These are phyloP conservation scores for Ceratobasidium sp. DNA, from an alignment of 1,284 basidiomycete genomes.

Conservation along the genomic window DNA sequence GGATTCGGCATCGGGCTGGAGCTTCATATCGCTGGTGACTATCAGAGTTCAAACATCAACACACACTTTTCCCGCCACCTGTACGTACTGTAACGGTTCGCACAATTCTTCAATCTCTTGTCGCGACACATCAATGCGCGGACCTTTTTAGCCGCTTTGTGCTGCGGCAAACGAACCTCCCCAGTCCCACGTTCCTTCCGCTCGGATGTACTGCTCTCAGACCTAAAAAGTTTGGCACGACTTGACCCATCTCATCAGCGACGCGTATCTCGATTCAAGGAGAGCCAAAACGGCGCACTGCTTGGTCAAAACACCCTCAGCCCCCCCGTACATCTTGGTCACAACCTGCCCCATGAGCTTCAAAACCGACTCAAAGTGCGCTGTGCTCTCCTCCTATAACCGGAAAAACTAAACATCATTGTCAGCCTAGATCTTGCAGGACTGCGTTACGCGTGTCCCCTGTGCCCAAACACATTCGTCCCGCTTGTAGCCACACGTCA, in stretches of 20 bases:
- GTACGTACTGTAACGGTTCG: constrained; percentile 92
- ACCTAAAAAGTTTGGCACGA: constrained; percentile 99
- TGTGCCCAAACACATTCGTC: constrained; percentile 20
- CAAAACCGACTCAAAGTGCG: constrained; percentile 96
- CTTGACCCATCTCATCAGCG: constrained; percentile 59
- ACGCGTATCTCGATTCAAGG: constrained; percentile 53
- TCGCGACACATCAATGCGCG: constrained; percentile 99
- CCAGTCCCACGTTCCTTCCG: constrained; percentile 99
- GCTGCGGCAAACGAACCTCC: constrained; percentile 87
- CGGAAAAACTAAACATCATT: not conserved
- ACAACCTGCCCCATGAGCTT: constrained; percentile 97
- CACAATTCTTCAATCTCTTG: constrained; percentile 99
- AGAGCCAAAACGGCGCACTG: constrained; percentile 70
- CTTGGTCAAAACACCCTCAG: constrained; percentile 95
- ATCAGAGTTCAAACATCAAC: constrained; percentile 22
- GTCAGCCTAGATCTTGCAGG: not conserved
- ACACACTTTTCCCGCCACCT: constrained; percentile 1
- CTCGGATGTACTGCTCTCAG: constrained; percentile 81
- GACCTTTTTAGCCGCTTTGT: constrained; percentile 91
- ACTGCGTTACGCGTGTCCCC: constrained; percentile 19
- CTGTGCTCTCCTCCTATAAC: constrained; percentile 83
- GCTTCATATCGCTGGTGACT: constrained; percentile 93
- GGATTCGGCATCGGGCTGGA: constrained; percentile 98
- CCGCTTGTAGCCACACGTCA: constrained; percentile 23
- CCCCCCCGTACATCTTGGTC: constrained; percentile 94